Base-by-base conservation (phyloP, 2,329 filamentous ascomycete species). In the Zalaria obscura region DNA sequence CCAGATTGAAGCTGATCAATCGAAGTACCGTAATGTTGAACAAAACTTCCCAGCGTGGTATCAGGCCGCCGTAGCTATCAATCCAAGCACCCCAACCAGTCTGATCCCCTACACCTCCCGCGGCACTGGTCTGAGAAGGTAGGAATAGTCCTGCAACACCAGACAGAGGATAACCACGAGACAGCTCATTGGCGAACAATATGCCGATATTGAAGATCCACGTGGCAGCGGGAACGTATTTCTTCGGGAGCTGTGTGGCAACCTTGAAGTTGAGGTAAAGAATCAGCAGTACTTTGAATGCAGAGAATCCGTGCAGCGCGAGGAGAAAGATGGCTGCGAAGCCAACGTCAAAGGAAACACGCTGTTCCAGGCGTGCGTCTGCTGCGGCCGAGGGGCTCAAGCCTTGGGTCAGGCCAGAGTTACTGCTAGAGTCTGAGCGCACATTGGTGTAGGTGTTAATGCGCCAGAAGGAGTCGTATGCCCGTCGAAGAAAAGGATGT, bases 11-110 rank as follows among this genome's bases (percentile, higher is more conserved):
- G 59, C 89, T 95, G 53, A 98, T 87, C 38, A 96, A 69, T 4
- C 91, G 80, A 42, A 98, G 67, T 26, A 96, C 80, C 3, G 89
- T 95, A 47, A 98, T 77, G 55, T 98, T 98, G 71, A 98, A 98
- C 4, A 95, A 72, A n/a, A 98, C 79, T 59, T 96, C 86, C 91
- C 91, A 98, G 45, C 89, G 75, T 0, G 80, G 70, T 57, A 93
- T 78, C n/a, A 98, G 66, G 1, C 91, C 91, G 5, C 85, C 78
- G 49, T 81, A 80, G 40, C 72, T 69, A 61, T 98, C 91, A 10
- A 96, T 66, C 67, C 75, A 83, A 35, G 68, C 66, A 5, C 78
- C 87, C 68, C 80, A 80, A 33, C 78, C 55, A 2, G 58, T 44
- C 5, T 67, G 35, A 5, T 48, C 63, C 11, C 66, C 63, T 11